A percentile compares a stretch with the other conserved stretches of the same genome.
Evolutionary conservation across 106 monocot genomes (phyloP).

Genomic region (Acorus gramineus): DNA sequence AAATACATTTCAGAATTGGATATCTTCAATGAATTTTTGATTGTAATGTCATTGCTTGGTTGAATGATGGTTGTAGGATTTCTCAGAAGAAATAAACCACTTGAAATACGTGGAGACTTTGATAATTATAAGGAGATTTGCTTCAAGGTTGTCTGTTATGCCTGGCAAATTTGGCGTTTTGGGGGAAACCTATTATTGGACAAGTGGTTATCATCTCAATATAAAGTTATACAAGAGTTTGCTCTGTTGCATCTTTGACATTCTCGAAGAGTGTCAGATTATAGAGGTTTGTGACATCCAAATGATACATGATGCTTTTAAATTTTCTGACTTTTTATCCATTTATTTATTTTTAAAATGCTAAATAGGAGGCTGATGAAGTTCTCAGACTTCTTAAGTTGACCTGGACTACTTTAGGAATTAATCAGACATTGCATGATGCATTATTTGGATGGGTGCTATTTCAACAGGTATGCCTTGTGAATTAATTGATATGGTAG

Average conservation of each 20-base stretch:
- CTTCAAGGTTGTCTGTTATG: slow-evolving; percentile 30
- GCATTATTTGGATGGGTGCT: slow-evolving; percentile 52
- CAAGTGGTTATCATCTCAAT: slow-evolving; percentile 41
- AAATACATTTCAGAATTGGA: no score
- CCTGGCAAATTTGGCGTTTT: slow-evolving; percentile 47
- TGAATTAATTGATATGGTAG: no score
- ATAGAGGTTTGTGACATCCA: slow-evolving; percentile 37
- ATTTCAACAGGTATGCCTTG: slow-evolving; percentile 46
- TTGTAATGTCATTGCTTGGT: neutral
- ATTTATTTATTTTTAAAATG: neutral
- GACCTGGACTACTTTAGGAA: slow-evolving; percentile 58
- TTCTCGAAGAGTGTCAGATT: slow-evolving; percentile 71
- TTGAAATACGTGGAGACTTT: slow-evolving; percentile 27
- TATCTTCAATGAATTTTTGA: no score
- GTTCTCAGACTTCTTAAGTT: slow-evolving; percentile 39
- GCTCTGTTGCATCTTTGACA: slow-evolving; percentile 66
- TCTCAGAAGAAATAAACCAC: slow-evolving; percentile 15
- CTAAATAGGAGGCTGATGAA: slow-evolving; percentile 62
- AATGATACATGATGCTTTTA: neutral
- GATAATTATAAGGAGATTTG: slow-evolving; percentile 28
- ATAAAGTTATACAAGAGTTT: slow-evolving; percentile 59
- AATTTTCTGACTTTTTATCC: neutral
- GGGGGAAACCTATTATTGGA: slow-evolving; percentile 52
- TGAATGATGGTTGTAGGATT: slow-evolving; percentile 29
- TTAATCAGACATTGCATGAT: slow-evolving; percentile 52